A percentile compares a stretch with the other conserved stretches of the same genome.
Evolutionary conservation across 192 early-diverging fungal species (phyloP).

Genomic region (Entomortierella parvispora): DNA sequence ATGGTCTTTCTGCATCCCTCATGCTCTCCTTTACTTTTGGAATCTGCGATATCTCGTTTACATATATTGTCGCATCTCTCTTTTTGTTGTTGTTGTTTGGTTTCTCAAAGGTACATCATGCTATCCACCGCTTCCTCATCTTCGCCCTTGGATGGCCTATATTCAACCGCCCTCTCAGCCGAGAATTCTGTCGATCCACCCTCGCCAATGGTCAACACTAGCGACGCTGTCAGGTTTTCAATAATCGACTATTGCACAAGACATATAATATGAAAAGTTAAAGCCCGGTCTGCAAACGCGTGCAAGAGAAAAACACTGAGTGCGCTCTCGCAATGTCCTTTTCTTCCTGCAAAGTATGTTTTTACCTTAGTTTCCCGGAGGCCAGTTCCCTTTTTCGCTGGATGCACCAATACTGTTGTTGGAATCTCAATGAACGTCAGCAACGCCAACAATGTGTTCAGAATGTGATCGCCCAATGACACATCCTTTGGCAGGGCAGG

Average conservation of each 20-base stretch:
- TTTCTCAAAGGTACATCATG: slow-evolving; percentile 33
- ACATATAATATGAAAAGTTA: too few species aligned
- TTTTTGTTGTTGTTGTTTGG: too few species aligned
- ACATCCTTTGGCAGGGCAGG: slow-evolving; percentile 15
- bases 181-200: slow-evolving; percentile 5
- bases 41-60: too few species aligned
- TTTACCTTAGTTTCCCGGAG: slow-evolving; percentile 24
- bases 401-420: slow-evolving; percentile 25
- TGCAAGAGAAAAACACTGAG: too few species aligned
- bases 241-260: slow-evolving; percentile 7
- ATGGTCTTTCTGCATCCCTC: too few species aligned
- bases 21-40: too few species aligned
- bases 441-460: slow-evolving; percentile 26
- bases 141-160: not conserved
- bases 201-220: slow-evolving; percentile 5
- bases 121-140: slow-evolving; percentile 18
- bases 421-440: slow-evolving; percentile 28
- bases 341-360: too few species aligned
- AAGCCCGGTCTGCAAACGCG: too few species aligned
- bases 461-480: slow-evolving; percentile 33
- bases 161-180: slow-evolving; percentile 16
- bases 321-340: too few species aligned
- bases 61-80: not conserved
- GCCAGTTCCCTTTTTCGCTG: slow-evolving; percentile 34
- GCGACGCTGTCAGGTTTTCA: slow-evolving; percentile 14